Evolutionary conservation across 2,329 filamentous ascomycete genomes (phyloP), one percentile per base, ranked within the genome.

Genomic region (Cercospora sp.): DNA sequence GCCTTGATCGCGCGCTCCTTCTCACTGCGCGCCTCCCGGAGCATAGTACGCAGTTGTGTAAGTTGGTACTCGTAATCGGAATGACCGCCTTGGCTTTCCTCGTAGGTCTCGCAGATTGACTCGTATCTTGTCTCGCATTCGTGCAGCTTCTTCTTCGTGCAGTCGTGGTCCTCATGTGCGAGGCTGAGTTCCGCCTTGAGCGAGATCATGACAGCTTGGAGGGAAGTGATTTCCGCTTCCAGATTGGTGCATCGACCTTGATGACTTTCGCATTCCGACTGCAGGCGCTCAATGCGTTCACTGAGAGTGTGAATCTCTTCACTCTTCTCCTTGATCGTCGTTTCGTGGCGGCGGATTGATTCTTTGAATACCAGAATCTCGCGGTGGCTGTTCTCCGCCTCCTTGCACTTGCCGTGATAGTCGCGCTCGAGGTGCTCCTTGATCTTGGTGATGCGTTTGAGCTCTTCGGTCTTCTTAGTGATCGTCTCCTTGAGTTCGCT

Each of bases 381-480:
- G 40, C 61, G 61, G 40, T 63, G 61, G 16, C 26, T 30, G 26
- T 49, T 26, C 26, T 63, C 61, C 8, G 32, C 37, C 45, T 63
- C 61, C 12, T 49, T 63, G 61, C 40, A 63, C 40, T 63, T 63
- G 61, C 37, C 34, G 13, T 63, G 61, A 26, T 63, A 63, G 40
- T 49, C 34, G 13, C 37, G 40, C 32, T 63, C 61, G 28, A 63
- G 49, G n/a, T 51, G 61, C 24, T 63, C 61, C 34, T 63, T 63
- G 12, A 51, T 21, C 21, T 63, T 63, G 61, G 61, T 63, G 61
- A 63, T 53, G 16, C 45, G 40, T 24, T 63, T 63, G 61, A 63
- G 34, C 34, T 63, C 61, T 28, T 63, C 61, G 2, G 61, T 63
- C 40, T 63, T 63, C 26, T 63, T 63, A 12, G 61, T 63, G 61